A percentile compares a stretch with the other conserved stretches of the same genome.
These are phyloP conservation scores for Solanum chmielewskii DNA, from an alignment of 257 asterid species.

Conservation along the genomic window DNA sequence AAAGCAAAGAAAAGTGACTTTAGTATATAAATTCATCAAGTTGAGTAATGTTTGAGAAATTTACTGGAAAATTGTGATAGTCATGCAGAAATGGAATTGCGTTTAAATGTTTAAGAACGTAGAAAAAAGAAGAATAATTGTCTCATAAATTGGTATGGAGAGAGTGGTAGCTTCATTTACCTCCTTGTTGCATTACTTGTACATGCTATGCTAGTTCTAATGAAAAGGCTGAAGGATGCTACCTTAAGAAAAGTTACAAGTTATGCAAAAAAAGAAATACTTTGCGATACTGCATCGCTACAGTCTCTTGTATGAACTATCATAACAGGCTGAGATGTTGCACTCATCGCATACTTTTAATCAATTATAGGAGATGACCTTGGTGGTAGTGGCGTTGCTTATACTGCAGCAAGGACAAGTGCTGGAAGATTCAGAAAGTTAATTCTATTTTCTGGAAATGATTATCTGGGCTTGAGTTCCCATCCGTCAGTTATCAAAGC, in stretches of 20 bases:
- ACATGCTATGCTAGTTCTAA: not conserved
- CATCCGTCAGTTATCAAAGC: slow-evolving; percentile 76
- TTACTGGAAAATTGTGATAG: not conserved
- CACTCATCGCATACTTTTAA: not conserved
- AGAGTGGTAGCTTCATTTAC: not conserved
- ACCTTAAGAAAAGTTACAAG: not conserved
- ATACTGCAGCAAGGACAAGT: slow-evolving; percentile 12
- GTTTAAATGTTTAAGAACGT: not conserved
- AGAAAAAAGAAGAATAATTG: not conserved
- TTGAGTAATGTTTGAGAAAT: not conserved
- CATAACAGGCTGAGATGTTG: not conserved
- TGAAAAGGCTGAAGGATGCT: not conserved
- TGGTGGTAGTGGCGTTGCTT: slow-evolving; percentile 13
- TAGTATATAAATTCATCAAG: not conserved
- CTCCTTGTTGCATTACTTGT: not conserved
- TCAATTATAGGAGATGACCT: slow-evolving; percentile 47
- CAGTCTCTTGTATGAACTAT: not conserved
- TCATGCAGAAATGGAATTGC: not conserved
- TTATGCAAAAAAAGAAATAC: not conserved
- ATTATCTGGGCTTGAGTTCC: slow-evolving; percentile 89
- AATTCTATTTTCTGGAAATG: slow-evolving; percentile 81
- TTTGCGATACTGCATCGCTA: not conserved
- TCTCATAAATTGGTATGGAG: not conserved
- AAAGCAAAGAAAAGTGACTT: not conserved
- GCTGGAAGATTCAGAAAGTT: slow-evolving; percentile 53